phyloP scores from a whole-genome alignment of 805 yeast genomes.

The Metschnikowia rubicola region DNA sequence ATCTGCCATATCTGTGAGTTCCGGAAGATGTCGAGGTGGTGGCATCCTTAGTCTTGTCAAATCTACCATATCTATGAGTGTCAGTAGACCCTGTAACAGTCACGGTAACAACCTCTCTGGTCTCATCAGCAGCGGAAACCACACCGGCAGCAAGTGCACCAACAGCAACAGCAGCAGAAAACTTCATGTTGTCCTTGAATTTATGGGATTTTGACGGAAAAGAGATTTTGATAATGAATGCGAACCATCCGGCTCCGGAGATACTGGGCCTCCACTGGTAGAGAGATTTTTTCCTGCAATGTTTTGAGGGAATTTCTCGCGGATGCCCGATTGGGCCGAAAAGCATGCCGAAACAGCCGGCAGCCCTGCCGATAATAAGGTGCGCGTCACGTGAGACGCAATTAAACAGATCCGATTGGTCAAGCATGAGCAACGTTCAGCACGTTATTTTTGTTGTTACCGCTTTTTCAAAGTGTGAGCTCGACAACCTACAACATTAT shows the following conservation, averaged over 20 bases:
- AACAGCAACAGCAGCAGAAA: conserved; percentile 16
- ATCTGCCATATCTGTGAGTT: conserved; percentile 19
- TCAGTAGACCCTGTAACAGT: conserved; percentile 17
- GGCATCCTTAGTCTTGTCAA: conserved; percentile 21
- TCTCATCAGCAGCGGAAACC: conserved; percentile 15
- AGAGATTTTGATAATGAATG: too few species aligned
- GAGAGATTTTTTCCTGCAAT: conserved; percentile 8
- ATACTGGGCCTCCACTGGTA: neutral
- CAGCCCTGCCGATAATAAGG: neutral
- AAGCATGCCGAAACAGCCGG: conserved; percentile 15
- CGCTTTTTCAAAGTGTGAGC: too few species aligned
- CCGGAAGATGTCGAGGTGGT: conserved; percentile 14
- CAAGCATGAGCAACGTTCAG: too few species aligned
- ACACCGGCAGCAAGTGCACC: conserved; percentile 17
- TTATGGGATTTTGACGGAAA: neutral
- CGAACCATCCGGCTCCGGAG: too few species aligned
- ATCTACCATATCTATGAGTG: conserved; percentile 23
- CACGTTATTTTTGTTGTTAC: too few species aligned
- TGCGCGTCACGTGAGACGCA: conserved; percentile 6
- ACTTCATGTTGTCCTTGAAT: conserved; percentile 12
- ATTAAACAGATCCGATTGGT: too few species aligned
- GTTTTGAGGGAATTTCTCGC: conserved; percentile 17
- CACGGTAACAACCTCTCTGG: conserved; percentile 16
- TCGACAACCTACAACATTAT: too few species aligned
- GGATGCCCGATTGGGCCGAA: conserved; percentile 17